phyloP scores from a whole-genome alignment of 2,329 filamentous ascomycete species.

The Aspergillus sp. region DNA sequence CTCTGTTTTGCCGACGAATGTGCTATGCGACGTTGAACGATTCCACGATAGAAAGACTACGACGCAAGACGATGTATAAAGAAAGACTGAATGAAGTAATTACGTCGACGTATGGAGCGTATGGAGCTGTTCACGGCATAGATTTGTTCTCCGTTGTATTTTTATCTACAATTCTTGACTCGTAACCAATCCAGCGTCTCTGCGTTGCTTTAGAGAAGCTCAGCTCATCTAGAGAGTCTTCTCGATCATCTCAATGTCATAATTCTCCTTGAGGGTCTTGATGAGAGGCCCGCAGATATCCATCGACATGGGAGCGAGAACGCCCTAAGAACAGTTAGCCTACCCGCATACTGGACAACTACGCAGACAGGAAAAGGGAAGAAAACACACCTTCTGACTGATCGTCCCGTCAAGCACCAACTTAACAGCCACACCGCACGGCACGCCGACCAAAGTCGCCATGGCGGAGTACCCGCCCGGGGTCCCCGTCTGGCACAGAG shows the following conservation, averaged over 20 bases:
- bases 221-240: conserved; percentile 45
- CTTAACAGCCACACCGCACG: conserved; percentile 65
- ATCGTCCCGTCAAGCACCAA: conserved; percentile 69
- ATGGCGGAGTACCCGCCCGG: conserved; percentile 72
- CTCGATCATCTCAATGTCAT: conserved; percentile 64
- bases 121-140: not conserved
- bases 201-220: too few species aligned
- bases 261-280: conserved; percentile 68
- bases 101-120: too few species aligned
- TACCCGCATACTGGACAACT: too few species aligned
- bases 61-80: conserved; percentile 9
- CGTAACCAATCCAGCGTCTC: too few species aligned
- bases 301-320: conserved; percentile 66
- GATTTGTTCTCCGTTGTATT: not conserved
- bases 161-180: not conserved
- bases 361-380: too few species aligned
- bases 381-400: conserved; percentile 44
- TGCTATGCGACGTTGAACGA: conserved; percentile 11
- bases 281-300: conserved; percentile 65
- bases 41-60: conserved; percentile 15
- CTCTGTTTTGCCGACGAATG: too few species aligned
- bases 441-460: conserved; percentile 72
- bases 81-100: conserved; percentile 2
- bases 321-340: conserved; percentile 47
- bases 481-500: conserved; percentile 72